Base-by-base conservation (phyloP, 805 yeast species). In the Candida taoyuanica region DNA sequence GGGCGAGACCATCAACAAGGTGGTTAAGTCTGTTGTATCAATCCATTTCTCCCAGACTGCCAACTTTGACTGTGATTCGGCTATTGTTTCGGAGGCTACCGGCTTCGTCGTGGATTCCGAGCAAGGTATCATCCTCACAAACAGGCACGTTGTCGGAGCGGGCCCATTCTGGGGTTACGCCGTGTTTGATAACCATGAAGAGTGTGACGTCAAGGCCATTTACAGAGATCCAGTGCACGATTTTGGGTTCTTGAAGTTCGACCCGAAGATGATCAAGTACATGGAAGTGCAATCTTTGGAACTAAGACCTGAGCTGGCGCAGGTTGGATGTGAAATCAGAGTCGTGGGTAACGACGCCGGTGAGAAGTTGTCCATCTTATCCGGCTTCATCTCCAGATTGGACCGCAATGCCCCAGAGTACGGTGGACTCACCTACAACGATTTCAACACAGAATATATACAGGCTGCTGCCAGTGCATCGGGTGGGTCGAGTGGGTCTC, bases 281-380 rank as follows among this genome's bases (percentile, higher is more conserved):
- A 81, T 86, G 84, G 60, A 72, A 33, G 71, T 89, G 5, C 70
- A 71, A 35, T 81, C 81, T 28, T 68, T 89, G 34, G 72, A 73
- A 29, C 65, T 89, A 37, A 71, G 74, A 47, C 97, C 97, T 0
- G 91, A 85, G 14, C 67, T 82, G 43, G 96, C 96, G 20, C 73
- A 75, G 52, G 89, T 89, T n/a, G 97, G 97, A 26, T 76, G 86
- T 28, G 97, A 89, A 58, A 88, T 89, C 54, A 74, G 96, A 53
- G 96, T 89, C 20, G 89, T 89, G 27, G 97, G 97, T 68, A 89
- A 89, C 62, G 97, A 89, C 65, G 94, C 95, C 12, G 97, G 96
- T 56, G 97, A 89, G 59, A 88, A 89, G 61, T 68, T 89, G 32
- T 81, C 94, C 34, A 89, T 89, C 52, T 67, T 88, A 50, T 76